Evolutionary conservation across 1,139 yeast genomes (phyloP), one percentile per base, ranked within the genome.

Genomic region (Pneumocystis oryctolagi): DNA sequence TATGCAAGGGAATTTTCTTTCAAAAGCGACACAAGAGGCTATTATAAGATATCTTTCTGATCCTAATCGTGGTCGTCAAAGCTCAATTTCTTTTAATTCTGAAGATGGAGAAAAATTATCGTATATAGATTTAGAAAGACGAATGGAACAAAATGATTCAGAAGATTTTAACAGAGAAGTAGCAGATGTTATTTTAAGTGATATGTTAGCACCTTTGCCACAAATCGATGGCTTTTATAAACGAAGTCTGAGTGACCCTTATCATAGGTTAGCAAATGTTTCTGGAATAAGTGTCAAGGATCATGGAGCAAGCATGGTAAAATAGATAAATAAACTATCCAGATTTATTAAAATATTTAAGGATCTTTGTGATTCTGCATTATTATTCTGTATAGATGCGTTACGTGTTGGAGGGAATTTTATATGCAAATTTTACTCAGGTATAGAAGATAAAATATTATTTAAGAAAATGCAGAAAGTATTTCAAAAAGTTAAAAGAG

Each of bases 311-410:
- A 81, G 84, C 66, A 47, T 47, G 55, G 55, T 47, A 47, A 34
- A 34, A 47, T 20, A n/a, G n/a, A 47, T 25, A 12, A 14, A 47
- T 25, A 25, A 47, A 47, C n/a, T 73, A 18, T 12, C 14, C 6
- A 20, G 30, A 37, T 25, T 28, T 58, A 28, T 8, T 47, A 53
- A 30, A 58, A 59, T 25, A 30, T 53, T 35, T 47, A 66, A 82
- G 81, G 96, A 90, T 72, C 75, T 92, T 63, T 92, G 97, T 67
- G 97, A 92, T 71, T 96, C 97, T 0, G 90, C 96, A 0, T 75
- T 92, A 65, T 77, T 88, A 16, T 79, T 90, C 64, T 84, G 89
- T 2, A 80, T 87, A 62, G 88, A 84, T 65, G 72, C 85, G 2
- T 74, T 92, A 63, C 82, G 79, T 66, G 82, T 84, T 14, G 80